Evolutionary conservation across 495 filamentous ascomycete genomes (phyloP), one percentile per base, ranked within the genome.

Genomic region (Penicillium coffeae): DNA sequence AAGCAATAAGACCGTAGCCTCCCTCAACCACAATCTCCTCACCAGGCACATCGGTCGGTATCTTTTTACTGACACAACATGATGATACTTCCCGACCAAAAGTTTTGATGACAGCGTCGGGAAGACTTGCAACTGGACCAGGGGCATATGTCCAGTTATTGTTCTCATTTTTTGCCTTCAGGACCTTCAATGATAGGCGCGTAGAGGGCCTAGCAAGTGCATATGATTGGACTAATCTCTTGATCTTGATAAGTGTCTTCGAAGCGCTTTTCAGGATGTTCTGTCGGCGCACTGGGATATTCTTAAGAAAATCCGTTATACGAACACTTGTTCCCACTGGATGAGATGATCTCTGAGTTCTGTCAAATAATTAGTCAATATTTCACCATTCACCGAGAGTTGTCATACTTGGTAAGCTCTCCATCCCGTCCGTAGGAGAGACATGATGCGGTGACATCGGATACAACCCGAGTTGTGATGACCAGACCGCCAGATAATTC

Each of bases 251-350:
- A 8, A 94, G 55, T 1, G 68, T 81, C 58, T 84, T 93, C 8
- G 72, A 34, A 0, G 82, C 70, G 22, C 78, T 73, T 58, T 86
- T 91, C 37, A 83, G 48, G 9, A 76, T 72, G 4, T 75, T 70
- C 61, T 90, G 84, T 57, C 78, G 75, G 42, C 93, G 78, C 15
- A 96, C 92, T 7, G 92, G 91, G 5, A 89, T 64, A 18, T 66
- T 61, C 36, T 80, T 79, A 53, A 95, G 83, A 48, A 96, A 79
- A 19, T 82, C 75, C 2, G 65, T 72, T 15, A 92, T 72, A 42
- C 73, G 74, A 20, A 98, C 75, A 21, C 85, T 90, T 2, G 90
- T 96, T 2, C 93, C 93, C 1, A 88, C 71, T 1, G 89, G 86
- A 51, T 86, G 81, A 10, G 85, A 82, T 9, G 63, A 65, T 47